Conservation (phyloP, 805 yeast genomes). For the Metschnikowia noctiluminum region DNA sequence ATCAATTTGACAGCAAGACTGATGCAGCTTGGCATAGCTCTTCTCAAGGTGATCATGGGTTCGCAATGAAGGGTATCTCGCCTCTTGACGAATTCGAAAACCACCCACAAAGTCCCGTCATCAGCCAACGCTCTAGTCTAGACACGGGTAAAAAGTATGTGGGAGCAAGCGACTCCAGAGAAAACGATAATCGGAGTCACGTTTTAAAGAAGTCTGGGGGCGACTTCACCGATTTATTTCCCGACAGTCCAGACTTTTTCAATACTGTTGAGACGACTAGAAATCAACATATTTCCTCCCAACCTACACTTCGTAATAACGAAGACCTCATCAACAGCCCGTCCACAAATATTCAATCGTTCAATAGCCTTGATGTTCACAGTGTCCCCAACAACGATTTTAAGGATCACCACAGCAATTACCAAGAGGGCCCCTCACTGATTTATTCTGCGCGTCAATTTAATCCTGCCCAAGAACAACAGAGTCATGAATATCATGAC, state of each 20-base stretch:
- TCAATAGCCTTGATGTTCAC: neutral
- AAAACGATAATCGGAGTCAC: neutral
- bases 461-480: neutral
- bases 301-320: slow-evolving; percentile 5
- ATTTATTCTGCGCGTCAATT: slow-evolving; percentile 2
- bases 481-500: slow-evolving; percentile 3
- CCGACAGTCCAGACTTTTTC: slow-evolving; percentile 20
- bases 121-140: slow-evolving; percentile 3
- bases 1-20: slow-evolving; percentile 11
- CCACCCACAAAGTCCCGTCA: slow-evolving; percentile 5
- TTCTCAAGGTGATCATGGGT: slow-evolving; percentile 9
- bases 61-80: slow-evolving; percentile 8
- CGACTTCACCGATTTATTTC: slow-evolving; percentile 13
- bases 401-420: neutral
- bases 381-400: neutral
- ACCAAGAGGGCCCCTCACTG: neutral
- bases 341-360: slow-evolving; percentile 16
- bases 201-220: slow-evolving; percentile 3
- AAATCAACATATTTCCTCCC: slow-evolving; percentile 5
- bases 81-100: slow-evolving; percentile 10
- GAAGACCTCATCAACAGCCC: slow-evolving; percentile 15
- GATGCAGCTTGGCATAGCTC: slow-evolving; percentile 13
- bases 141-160: slow-evolving; percentile 2
- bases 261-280: slow-evolving; percentile 16
- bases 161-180: slow-evolving; percentile 1